Evolutionary conservation across 1,284 basidiomycete genomes (phyloP).

Genomic region (Lignosus rhinocerotis): DNA sequence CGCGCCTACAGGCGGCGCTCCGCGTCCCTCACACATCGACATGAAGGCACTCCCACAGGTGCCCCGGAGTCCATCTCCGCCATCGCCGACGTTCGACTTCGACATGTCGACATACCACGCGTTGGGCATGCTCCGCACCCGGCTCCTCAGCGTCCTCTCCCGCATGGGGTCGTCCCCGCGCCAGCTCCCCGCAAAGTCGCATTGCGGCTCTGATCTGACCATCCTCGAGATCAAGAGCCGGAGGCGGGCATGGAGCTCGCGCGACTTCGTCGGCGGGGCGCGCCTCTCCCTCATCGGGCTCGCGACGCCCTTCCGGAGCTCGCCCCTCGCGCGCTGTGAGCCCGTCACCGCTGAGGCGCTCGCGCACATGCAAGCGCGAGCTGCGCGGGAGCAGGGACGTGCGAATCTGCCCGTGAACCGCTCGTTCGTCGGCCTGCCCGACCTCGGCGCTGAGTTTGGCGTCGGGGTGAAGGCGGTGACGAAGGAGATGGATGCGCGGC

Average conservation of each 20-base stretch:
- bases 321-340: constrained; percentile 39
- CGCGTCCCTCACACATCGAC: constrained; percentile 1
- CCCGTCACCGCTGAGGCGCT: constrained; percentile 31
- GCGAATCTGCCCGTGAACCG: not conserved
- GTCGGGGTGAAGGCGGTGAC: constrained; percentile 18
- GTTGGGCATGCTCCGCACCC: constrained; percentile 39
- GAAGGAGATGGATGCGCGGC: constrained; percentile 26
- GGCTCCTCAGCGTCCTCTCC: constrained; percentile 42
- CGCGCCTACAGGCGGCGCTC: not conserved
- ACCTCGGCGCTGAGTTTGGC: constrained; percentile 28
- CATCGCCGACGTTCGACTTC: constrained; percentile 24
- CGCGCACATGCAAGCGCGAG: constrained; percentile 4
- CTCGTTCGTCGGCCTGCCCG: constrained; percentile 13
- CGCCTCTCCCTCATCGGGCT: constrained; percentile 38
- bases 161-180: constrained; percentile 38
- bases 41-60: constrained; percentile 15
- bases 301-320: constrained; percentile 43
- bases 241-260: constrained; percentile 54
- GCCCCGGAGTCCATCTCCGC: constrained; percentile 25
- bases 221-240: constrained; percentile 51
- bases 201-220: constrained; percentile 38
- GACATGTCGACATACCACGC: constrained; percentile 39
- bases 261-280: constrained; percentile 36
- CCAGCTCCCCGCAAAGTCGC: constrained; percentile 33
- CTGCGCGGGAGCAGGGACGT: not conserved